Base-by-base conservation (phyloP, 352 stramenopile species). In the Pythium dissotocum region DNA sequence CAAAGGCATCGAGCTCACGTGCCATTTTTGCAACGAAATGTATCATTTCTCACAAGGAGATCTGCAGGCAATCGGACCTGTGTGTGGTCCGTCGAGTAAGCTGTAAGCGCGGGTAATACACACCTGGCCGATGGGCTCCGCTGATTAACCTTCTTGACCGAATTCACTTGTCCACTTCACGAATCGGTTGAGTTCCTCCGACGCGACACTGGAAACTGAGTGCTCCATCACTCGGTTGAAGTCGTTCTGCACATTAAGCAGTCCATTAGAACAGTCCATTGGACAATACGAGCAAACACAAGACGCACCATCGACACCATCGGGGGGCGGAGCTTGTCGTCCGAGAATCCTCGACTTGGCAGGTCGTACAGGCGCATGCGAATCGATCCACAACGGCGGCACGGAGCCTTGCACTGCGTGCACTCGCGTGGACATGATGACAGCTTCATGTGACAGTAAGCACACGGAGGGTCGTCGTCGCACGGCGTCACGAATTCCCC, bases 161-260 rank as follows among this genome's bases (percentile, higher is more conserved):
- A 99, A 99, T 77, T 99, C 90, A 35, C 94, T 90, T 7, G 98
- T 99, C 98, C 98, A 99, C 67, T 99, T 97, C 18, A 97, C 83
- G 70, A 99, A 99, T 32, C 95, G 87, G 58, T 96, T 88, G 48
- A 99, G 89, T 77, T 99, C 98, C 16, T 99, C 95, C 38, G 85
- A 70, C 8, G 96, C 97, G n/a, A 99, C 98, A 55, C 97, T 98
- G 2, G 90, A 94, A 49, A 96, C 87, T 5, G 92, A 97, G 77
- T 98, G 95, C 63, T 94, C 87, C 75, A 99, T 83, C 18, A 98
- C 96, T 61, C 87, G 90, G 65, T 97, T 84, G 78, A 99, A 99
- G 79, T 99, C 97, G 55, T 85, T 89, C 76, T 98, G 72, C 6
- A 16, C 26, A 12, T 13, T 30, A 9, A 52, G 30, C 1, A 49